Conservation (phyloP, 495 filamentous ascomycete genomes). For the Hyaloscypha finlandica region DNA sequence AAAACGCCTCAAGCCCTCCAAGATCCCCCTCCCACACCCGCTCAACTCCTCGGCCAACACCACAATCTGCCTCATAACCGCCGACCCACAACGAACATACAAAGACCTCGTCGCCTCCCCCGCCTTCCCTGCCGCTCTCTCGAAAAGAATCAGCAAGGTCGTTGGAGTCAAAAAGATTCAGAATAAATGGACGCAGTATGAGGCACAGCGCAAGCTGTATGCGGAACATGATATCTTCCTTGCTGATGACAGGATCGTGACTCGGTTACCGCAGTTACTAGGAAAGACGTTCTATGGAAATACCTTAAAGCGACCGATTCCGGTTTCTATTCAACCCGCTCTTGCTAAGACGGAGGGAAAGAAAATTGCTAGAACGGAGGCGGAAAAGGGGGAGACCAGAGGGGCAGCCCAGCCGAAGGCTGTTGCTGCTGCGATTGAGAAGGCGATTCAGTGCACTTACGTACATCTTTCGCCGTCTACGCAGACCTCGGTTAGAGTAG, state of each 20-base stretch:
- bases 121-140: constrained; percentile 71
- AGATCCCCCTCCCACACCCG: constrained; percentile 64
- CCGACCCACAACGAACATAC: constrained; percentile 84
- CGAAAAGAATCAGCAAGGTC: constrained; percentile 73
- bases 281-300: constrained; percentile 86
- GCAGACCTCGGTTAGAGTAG: constrained; percentile 69
- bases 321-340: constrained; percentile 68
- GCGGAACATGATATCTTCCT: constrained; percentile 86
- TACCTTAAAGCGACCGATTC: constrained; percentile 80
- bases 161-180: constrained; percentile 82
- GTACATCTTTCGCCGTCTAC: constrained; percentile 71
- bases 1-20: constrained; percentile 73
- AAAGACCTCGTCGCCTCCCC: constrained; percentile 81
- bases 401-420: constrained; percentile 49
- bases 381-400: constrained; percentile 39
- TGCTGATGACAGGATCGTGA: constrained; percentile 80
- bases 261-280: constrained; percentile 70
- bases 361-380: constrained; percentile 54
- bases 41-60: constrained; percentile 62
- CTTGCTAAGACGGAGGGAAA: constrained; percentile 68
- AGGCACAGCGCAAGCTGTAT: constrained; percentile 80
- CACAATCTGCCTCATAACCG: constrained; percentile 80
- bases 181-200: constrained; percentile 82
- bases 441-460: constrained; percentile 66
- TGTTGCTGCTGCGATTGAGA: constrained; percentile 71